phyloP scores from a whole-genome alignment of 2,329 filamentous ascomycete species.

The Colletotrichum cuscutae region DNA sequence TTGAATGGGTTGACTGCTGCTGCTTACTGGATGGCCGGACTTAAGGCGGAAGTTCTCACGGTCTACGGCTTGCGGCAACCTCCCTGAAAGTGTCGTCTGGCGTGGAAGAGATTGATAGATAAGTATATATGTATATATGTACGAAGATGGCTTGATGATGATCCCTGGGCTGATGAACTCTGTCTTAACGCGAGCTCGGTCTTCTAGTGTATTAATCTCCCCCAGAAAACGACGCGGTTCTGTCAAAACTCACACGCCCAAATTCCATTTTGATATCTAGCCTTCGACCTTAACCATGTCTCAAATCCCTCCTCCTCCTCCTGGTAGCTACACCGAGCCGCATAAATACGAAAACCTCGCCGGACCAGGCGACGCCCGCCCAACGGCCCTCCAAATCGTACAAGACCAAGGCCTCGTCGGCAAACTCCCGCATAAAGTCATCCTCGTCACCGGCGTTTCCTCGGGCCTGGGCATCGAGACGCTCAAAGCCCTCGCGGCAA shows the following conservation, averaged over 20 bases:
- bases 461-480: constrained; percentile 40
- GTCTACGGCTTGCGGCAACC: neutral
- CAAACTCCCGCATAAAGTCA: constrained; percentile 38
- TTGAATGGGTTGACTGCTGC: too few relatives aligned
- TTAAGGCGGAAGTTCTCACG: neutral
- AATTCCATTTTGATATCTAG: too few relatives aligned
- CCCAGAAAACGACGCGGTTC: fast-evolving
- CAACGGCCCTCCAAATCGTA: constrained; percentile 26
- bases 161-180: too few relatives aligned
- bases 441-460: constrained; percentile 53
- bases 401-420: constrained; percentile 15
- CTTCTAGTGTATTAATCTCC: neutral
- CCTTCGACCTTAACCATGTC: neutral
- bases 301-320: neutral
- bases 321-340: neutral
- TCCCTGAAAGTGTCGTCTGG: too few relatives aligned
- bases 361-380: constrained; percentile 23
- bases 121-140: too few relatives aligned
- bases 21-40: neutral
- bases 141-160: neutral
- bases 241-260: too few relatives aligned
- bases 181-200: neutral
- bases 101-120: too few relatives aligned
- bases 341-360: constrained; percentile 35
- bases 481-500: neutral